Conservation (phyloP, 1,284 basidiomycete genomes). For the Rhodotorula sp. region DNA sequence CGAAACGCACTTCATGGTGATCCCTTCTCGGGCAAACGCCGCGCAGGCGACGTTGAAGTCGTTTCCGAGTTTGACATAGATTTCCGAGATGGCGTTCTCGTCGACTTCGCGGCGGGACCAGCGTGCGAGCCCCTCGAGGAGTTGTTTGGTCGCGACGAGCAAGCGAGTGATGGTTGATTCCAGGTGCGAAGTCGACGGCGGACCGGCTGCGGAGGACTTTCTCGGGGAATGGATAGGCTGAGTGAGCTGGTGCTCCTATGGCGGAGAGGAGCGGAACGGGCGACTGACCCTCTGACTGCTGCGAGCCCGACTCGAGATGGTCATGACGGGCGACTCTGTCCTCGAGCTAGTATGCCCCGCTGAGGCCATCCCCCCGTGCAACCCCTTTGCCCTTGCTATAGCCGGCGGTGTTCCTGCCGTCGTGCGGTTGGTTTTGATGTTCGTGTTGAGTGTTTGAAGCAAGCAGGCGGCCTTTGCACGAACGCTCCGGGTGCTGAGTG, state of each 20-base stretch:
- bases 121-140: slow-evolving; percentile 78
- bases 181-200: slow-evolving; percentile 11
- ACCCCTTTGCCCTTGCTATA: too few species aligned
- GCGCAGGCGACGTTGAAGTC: slow-evolving; percentile 92
- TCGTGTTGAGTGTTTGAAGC: too few species aligned
- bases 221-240: neutral
- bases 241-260: neutral
- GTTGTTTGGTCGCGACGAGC: slow-evolving; percentile 89
- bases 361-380: neutral
- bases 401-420: too few species aligned
- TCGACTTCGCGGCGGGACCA: slow-evolving; percentile 76
- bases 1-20: slow-evolving; percentile 79
- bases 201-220: neutral
- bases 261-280: neutral
- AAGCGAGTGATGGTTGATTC: slow-evolving; percentile 67
- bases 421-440: too few species aligned
- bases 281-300: neutral
- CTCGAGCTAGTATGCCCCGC: neutral
- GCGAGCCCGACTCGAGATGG: slow-evolving; percentile 5
- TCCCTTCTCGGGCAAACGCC: slow-evolving; percentile 80
- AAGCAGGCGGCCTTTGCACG: too few species aligned
- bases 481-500: too few species aligned
- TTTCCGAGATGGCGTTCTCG: slow-evolving; percentile 86
- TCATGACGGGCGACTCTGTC: neutral
- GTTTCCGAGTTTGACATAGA: slow-evolving; percentile 93